Conservation (phyloP, 1,139 yeast species). For the Yamadazyma siamensis region DNA sequence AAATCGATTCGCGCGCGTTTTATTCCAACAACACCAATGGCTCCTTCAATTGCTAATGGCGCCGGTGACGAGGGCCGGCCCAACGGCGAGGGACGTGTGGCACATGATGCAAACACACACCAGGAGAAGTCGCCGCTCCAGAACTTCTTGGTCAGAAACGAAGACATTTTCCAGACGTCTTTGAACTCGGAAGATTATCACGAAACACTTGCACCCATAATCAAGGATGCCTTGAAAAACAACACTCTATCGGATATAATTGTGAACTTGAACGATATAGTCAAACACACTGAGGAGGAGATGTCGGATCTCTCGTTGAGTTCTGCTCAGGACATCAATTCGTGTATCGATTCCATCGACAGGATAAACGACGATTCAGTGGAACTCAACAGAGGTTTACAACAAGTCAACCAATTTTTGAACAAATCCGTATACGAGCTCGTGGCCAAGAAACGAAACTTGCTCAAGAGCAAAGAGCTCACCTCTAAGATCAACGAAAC, state of each 20-base stretch:
- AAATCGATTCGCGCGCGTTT: conserved; percentile 4
- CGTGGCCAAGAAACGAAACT: conserved; percentile 53
- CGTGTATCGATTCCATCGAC: conserved; percentile 53
- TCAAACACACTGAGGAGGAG: conserved; percentile 59
- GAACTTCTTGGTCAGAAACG: conserved; percentile 40
- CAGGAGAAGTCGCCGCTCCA: conserved; percentile 40
- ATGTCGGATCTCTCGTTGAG: conserved; percentile 59
- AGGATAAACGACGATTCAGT: conserved; percentile 53
- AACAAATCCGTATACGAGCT: conserved; percentile 64
- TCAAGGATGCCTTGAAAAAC: conserved; percentile 60
- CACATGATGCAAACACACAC: not conserved
- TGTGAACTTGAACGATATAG: conserved; percentile 53
- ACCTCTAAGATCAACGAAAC: conserved; percentile 63
- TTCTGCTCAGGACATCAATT: conserved; percentile 57
- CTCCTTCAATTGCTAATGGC: conserved; percentile 8
- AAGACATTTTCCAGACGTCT: conserved; percentile 47
- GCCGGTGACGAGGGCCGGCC: conserved; percentile 1
- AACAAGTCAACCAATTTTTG: conserved; percentile 49
- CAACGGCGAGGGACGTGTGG: not conserved
- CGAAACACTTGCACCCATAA: conserved; percentile 78
- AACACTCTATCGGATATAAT: conserved; percentile 58
- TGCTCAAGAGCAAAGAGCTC: conserved; percentile 56
- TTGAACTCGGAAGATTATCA: conserved; percentile 66
- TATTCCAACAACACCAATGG: conserved; percentile 8
- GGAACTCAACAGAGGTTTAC: conserved; percentile 50